Base-by-base conservation (phyloP, 176 grass and related monocot genomes). In the Carex cristatella region DNA sequence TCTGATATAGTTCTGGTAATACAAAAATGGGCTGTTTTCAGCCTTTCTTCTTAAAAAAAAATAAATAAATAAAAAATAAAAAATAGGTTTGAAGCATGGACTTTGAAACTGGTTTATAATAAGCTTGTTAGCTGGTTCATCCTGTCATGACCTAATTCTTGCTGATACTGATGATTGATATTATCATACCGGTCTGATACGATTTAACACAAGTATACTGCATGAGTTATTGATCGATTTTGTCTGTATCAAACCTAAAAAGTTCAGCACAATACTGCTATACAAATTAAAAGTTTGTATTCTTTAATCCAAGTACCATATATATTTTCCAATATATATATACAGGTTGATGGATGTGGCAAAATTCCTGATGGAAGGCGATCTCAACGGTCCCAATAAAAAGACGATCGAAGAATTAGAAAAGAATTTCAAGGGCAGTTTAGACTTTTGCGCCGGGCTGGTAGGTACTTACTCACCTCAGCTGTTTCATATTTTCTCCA, bases 351-450 rank as follows among this genome's bases (percentile, higher is more conserved):
- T 27, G 59, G 12, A 63, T 10, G 5, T 56, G 7, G 1, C 79
- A 13, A 7, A 0, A 7, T 1, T 81, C 9, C 10, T 81, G 59
- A 65, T 48, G 37, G 59, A 81, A 65, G 35, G 37, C 11, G 10
- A 83, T 4, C 2, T 32, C 19, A 4, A 3, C 1, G 44, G 61
- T 53, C 81, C 81, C 16, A 51, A 51, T 10, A 83, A 2, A 55
- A 83, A 53, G 63, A 83, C 81, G 18, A 31, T 11, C 55, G 81
- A 83, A 68, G 81, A 68, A 55, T 53, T 83, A 51, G 61, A 51
- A 10, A 28, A 15, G 8, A 32, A 83, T 32, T 3, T 10, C 48
- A 27, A 38, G 7, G 64, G 23, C 4, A 3, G 63, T 31, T 30
- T 51, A 14, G 9, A 54, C 12, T 46, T 40, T 69, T 83, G 81